Base-by-base conservation (phyloP, 768 basidiomycete species). In the Hypholoma fasciculare region DNA sequence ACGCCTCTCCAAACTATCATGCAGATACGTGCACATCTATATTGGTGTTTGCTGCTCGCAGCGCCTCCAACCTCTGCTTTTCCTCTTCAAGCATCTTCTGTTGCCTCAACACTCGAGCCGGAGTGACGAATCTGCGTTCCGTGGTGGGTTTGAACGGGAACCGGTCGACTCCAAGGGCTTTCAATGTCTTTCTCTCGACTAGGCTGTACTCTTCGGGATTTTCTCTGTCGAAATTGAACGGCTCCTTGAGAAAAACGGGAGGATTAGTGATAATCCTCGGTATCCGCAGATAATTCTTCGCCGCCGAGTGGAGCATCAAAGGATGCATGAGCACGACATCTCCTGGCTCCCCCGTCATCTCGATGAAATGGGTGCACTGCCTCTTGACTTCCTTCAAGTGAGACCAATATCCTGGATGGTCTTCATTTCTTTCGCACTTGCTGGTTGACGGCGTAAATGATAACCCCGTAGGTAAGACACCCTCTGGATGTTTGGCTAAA, bases 211-310 rank as follows among this genome's bases (percentile, higher is more conserved):
- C 80, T 0, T 73, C 69, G 12, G 73, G 71, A 61, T 80, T 67
- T 26, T 71, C 73, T 43, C 80, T 71, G 40, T 74, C 63, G 62
- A 85, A 83, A 37, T 78, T 73, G 69, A 87, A 87, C 19, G 85
- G 84, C 57, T 79, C 72, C 51, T 74, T 77, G 51, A 86, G 70
- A 38, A 78, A 71, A 7, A 86, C 84, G 4, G 85, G 84, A 53
- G 86, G 86, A 61, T 88, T 88, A 44, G 85, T 86, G 66, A 88
- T 88, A 54, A 88, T 74, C 59, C 85, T 75, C 23, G 81, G 83
- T 17, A 77, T 69, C 23, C 86, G 80, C 40, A 80, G 71, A 62
- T 81, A 73, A 65, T 87, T 88, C 67, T 80, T 83, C 34, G 83
- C 82, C 11, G 85, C 85, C 12, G 84, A 82, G 63, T 87, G 87